Conservation (phyloP, 306 rosid genomes). For the Pueraria montana region DNA sequence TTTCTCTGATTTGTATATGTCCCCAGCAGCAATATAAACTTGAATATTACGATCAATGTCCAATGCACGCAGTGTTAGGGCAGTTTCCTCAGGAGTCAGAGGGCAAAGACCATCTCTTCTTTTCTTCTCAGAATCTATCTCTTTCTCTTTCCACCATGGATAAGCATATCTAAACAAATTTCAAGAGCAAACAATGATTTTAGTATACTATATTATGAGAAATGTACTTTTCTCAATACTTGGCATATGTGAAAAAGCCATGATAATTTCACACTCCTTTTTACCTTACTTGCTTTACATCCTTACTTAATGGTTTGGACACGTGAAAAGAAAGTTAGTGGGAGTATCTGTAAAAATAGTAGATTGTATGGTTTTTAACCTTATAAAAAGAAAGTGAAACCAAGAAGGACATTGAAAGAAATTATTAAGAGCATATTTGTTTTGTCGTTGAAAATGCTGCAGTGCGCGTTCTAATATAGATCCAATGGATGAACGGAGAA, state of each 20-base stretch:
- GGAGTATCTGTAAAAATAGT: no score
- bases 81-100: conserved; percentile 81
- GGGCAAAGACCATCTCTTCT: conserved; percentile 81
- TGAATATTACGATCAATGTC: conserved; percentile 69
- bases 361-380: background rate
- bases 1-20: conserved; percentile 71
- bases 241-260: background rate
- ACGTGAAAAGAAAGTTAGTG: no score
- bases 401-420: background rate
- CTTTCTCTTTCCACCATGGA: conserved; percentile 85
- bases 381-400: background rate
- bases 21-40: conserved; percentile 82
- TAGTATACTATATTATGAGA: background rate
- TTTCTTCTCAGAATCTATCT: conserved; percentile 70
- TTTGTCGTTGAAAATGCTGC: no score
- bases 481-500: no score
- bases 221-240: background rate
- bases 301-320: background rate
- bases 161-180: conserved; percentile 65
- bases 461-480: no score
- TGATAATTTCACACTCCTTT: background rate
- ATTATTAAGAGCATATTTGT: no score
- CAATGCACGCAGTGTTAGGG: conserved; percentile 68
- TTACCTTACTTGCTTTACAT: background rate
- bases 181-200: background rate